Percentiles rank a stretch among this genome's conserved stretches.
phyloP scores from a whole-genome alignment of 805 yeast genomes.

The Metschnikowia peoriensis region DNA sequence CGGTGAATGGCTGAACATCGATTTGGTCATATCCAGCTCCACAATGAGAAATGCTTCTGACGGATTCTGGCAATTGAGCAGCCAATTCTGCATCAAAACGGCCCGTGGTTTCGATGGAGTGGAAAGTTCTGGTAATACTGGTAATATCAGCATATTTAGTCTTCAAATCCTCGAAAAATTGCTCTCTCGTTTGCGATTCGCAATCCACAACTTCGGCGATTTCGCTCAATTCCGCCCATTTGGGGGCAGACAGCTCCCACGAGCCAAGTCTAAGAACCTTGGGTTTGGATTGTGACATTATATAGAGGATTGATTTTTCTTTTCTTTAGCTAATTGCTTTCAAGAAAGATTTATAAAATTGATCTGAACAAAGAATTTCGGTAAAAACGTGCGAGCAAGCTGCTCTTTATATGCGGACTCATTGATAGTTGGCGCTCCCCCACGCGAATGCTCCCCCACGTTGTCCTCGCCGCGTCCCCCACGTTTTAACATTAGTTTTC shows the following conservation, averaged over 20 bases:
- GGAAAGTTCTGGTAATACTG: conserved; percentile 52
- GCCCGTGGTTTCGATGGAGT: conserved; percentile 53
- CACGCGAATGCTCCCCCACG: not conserved
- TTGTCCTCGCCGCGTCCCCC: not conserved
- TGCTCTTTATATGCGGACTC: not conserved
- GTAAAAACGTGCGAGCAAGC: not conserved
- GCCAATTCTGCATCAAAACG: conserved; percentile 63
- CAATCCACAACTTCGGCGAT: conserved; percentile 38
- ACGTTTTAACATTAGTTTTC: conserved; percentile 1
- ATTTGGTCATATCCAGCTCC: conserved; percentile 82
- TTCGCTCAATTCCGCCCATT: conserved; percentile 16
- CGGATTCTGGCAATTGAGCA: conserved; percentile 50
- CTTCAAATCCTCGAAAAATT: conserved; percentile 43
- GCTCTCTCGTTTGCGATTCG: conserved; percentile 33
- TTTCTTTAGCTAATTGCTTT: no score
- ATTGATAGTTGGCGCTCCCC: not conserved
- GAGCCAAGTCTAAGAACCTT: conserved; percentile 19
- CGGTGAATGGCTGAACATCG: conserved; percentile 52
- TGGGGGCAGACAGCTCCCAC: conserved; percentile 14
- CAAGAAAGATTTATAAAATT: no score
- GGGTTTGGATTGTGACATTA: conserved; percentile 15
- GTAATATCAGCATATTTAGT: conserved; percentile 44
- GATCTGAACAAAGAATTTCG: no score
- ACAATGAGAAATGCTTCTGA: conserved; percentile 54
- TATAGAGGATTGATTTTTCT: no score